Evolutionary conservation across 495 filamentous ascomycete genomes (phyloP), one percentile per base, ranked within the genome.

Genomic region (Penicillium cosmopolitanum): DNA sequence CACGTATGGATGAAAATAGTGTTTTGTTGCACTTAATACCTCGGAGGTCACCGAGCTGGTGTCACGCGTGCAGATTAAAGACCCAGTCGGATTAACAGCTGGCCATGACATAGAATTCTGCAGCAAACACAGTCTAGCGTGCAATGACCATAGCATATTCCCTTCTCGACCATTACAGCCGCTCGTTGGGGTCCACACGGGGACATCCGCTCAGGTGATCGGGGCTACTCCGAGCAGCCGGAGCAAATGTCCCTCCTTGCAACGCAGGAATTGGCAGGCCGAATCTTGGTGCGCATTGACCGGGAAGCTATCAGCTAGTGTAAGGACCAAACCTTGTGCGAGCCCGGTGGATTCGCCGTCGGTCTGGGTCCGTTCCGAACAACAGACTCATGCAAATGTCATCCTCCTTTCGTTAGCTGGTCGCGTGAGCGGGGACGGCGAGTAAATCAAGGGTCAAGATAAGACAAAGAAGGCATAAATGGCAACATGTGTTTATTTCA

Each of bases 311-410:
- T 57, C 55, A 43, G 36, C 38, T 36, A 21, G 28, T 6, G 13
- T 3, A 48, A 19, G 47, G 35, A 47, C 50, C 23, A 35, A 18
- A 13, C 10, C 0, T 15, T 34, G 18, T 9, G 2, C 47, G 15
- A 21, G 47, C 31, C 13, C 60, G 60, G 60, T 50, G 50, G n/a
- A 18, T 11, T 53, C 34, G 16, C 60, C 60, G 60, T 57, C 60
- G 57, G 57, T 44, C 23, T 25, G 13, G 19, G 10, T 15, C 57
- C 57, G 57, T 50, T 44, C 33, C 23, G 34, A 23, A 0, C 3
- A 50, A 48, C 44, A 19, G n/a, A 16, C 44, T 50, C 12, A 35
- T 19, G 9, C 15, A 15, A 21, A 28, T 52, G 50, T 15, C 19
- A 50, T 60, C 10, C 16, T 19, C 23, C 50, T 33, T 38, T 18